These are phyloP conservation scores for Phoma sp. DNA, from an alignment of 2,329 filamentous ascomycete species.

Conservation along the genomic window DNA sequence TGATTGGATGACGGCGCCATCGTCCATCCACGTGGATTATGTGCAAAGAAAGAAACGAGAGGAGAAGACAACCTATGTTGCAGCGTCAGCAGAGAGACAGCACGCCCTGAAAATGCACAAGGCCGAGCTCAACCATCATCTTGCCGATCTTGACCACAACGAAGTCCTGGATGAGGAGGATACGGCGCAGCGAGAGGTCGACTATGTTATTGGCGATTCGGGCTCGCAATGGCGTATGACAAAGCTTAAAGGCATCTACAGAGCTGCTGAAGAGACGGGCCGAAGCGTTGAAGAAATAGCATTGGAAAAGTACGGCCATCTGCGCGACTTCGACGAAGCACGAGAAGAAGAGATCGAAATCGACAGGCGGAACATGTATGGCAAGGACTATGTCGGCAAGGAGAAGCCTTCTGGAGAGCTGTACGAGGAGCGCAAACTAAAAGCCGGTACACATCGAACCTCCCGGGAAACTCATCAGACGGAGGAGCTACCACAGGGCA, in stretches of 20 bases:
- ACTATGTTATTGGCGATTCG: slow-evolving; percentile 86
- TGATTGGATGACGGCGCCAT: slow-evolving; percentile 92
- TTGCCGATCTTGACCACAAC: slow-evolving; percentile 62
- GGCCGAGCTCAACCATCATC: slow-evolving; percentile 78
- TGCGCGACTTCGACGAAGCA: slow-evolving; percentile 89
- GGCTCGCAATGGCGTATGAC: slow-evolving; percentile 97
- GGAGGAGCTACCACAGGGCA: slow-evolving; percentile 57
- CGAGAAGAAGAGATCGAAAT: slow-evolving; percentile 92
- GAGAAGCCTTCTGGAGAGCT: slow-evolving; percentile 88
- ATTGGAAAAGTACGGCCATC: slow-evolving; percentile 76
- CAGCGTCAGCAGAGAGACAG: slow-evolving; percentile 59
- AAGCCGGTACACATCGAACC: slow-evolving; percentile 58
- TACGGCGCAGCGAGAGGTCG: slow-evolving; percentile 66
- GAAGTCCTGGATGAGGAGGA: slow-evolving; percentile 46
- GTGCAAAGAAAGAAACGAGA: slow-evolving; percentile 65
- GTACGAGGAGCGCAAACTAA: slow-evolving; percentile 74
- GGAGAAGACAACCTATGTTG: slow-evolving; percentile 50
- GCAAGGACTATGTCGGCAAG: slow-evolving; percentile 81
- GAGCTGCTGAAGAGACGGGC: slow-evolving; percentile 74
- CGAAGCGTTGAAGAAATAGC: slow-evolving; percentile 82
- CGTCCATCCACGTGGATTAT: slow-evolving; percentile 83
- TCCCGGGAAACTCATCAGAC: slow-evolving; percentile 31
- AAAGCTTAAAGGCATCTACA: slow-evolving; percentile 85
- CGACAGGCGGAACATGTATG: slow-evolving; percentile 81
- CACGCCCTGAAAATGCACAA: slow-evolving; percentile 76